Evolutionary conservation across 805 yeast genomes (phyloP).

Genomic region (Candida berthetii): DNA sequence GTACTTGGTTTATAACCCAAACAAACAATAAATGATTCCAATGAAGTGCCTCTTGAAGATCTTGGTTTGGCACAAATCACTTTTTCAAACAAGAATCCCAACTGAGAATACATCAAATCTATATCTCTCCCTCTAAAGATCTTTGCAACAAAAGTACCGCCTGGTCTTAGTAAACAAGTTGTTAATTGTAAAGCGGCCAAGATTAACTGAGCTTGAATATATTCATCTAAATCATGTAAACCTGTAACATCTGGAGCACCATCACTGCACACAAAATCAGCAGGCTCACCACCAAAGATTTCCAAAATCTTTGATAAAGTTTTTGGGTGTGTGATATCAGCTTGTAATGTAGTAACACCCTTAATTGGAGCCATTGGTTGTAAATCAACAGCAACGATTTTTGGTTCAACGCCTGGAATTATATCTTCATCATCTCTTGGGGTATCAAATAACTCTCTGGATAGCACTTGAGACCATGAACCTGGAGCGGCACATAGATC

Average conservation of each 20-base stretch:
- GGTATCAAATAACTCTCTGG: conserved; percentile 53
- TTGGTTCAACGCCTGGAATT: conserved; percentile 35
- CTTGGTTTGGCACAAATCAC: conserved; percentile 96
- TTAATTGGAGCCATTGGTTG: conserved; percentile 98
- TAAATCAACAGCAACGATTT: conserved; percentile 89
- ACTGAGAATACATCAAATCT: conserved; percentile 87
- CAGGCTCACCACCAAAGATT: conserved; percentile 85
- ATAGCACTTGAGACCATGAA: conserved; percentile 95
- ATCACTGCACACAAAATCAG: conserved; percentile 94
- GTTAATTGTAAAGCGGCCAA: conserved; percentile 89
- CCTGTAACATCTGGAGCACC: conserved; percentile 99
- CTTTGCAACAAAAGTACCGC: conserved; percentile 94
- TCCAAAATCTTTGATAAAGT: conserved; percentile 72
- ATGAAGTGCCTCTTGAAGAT: conserved; percentile 88
- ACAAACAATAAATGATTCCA: conserved; percentile 93
- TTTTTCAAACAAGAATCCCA: conserved; percentile 76
- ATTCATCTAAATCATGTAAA: conserved; percentile 92
- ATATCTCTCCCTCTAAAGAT: conserved; percentile 95
- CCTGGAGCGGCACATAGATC: conserved; percentile 99
- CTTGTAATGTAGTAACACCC: conserved; percentile 86
- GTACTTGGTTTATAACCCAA: conserved; percentile 77
- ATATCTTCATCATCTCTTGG: conserved; percentile 23
- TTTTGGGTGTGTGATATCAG: conserved; percentile 95
- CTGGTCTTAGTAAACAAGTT: conserved; percentile 80
- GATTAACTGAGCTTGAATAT: conserved; percentile 91